phyloP scores from a whole-genome alignment of 108 stramenopile genomes.

The Pinguiococcus pyrenoidosus region DNA sequence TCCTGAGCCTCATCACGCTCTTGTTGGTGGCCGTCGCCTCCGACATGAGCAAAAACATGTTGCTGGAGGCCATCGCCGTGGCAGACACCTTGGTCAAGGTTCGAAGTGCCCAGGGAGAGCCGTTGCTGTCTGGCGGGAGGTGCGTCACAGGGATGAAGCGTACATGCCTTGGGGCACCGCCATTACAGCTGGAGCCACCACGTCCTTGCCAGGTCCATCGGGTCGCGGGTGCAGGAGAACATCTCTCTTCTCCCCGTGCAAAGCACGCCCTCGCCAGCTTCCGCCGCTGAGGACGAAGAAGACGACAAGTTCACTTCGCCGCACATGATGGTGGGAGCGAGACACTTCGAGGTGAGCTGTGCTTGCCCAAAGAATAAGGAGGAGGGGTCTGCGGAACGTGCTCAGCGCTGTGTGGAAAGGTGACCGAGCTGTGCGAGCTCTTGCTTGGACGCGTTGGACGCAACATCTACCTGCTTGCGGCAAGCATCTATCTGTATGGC shows the following conservation, averaged over 20 bases:
- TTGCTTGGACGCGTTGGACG: constrained; percentile 30
- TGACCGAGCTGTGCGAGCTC: constrained; percentile 22
- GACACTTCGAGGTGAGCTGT: background rate
- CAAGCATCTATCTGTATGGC: constrained; percentile 29
- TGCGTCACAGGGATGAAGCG: too few relatives aligned
- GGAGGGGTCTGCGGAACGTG: background rate
- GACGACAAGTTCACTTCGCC: too few relatives aligned
- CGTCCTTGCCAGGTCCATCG: too few relatives aligned
- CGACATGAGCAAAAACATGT: constrained; percentile 27
- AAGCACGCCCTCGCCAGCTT: too few relatives aligned
- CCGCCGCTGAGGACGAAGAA: too few relatives aligned
- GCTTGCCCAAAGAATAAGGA: background rate
- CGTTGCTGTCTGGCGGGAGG: background rate
- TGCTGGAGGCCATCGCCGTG: constrained; percentile 27
- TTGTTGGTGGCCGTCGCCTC: constrained; percentile 5
- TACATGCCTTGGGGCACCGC: too few relatives aligned
- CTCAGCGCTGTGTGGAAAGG: constrained; percentile 23
- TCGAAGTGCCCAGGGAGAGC: constrained; percentile 4
- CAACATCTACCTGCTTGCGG: constrained; percentile 12
- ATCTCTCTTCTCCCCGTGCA: too few relatives aligned
- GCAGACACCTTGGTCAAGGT: constrained; percentile 24
- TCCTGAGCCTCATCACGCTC: constrained; percentile 21
- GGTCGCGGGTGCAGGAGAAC: too few relatives aligned
- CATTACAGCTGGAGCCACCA: too few relatives aligned
- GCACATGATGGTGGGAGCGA: too few relatives aligned